Evolutionary conservation across 306 rosid species (phyloP), one percentile per base, ranked within the genome.

Genomic region (Trifolium pratense): DNA sequence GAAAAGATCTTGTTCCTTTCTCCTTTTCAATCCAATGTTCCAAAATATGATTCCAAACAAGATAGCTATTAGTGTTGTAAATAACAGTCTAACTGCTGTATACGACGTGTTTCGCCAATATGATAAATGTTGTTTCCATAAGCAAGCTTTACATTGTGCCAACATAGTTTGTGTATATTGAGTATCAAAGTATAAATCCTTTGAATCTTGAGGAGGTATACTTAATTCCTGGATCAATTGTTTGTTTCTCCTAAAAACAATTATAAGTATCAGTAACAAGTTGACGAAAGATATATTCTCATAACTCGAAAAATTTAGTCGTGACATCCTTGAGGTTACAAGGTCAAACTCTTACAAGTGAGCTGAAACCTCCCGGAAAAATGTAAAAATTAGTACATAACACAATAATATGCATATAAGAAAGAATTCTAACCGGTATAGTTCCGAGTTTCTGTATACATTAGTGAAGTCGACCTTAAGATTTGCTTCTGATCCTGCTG

Each of bases 381-480:
- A 12, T 43, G 4, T 43, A 43, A 43, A 4, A 12, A 9, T 53
- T 53, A 53, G 59, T 5, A 5, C 45, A 17, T 12, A 26, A 26
- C 11, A 43, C 1, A 63, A 52, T 5, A 15, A 45, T n/a, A n/a
- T 29, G 26, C 6, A 3, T 7, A 61, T 43, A 7, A n/a, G 79
- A 17, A 21, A 71, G 31, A 59, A 66, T 43, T 40, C 77, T 71
- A 59, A 83, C 87, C 74, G 36, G 53, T 73, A 23, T 49, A 80
- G 80, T 72, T 84, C 84, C 9, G 87, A 84, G 71, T 68, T 84
- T 80, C 16, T 73, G 78, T 76, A 84, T 11, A 80, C 71, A 39
- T 81, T 78, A 17, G 90, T 68, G 74, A 89, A 90, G 82, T 77
- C 76, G 53, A 90, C 77, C 37, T 88, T 87, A 57, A 89, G 93